Evolutionary conservation across 805 yeast species (phyloP), one percentile per base, ranked within the genome.

Genomic region (Myxozyma neotropica): DNA sequence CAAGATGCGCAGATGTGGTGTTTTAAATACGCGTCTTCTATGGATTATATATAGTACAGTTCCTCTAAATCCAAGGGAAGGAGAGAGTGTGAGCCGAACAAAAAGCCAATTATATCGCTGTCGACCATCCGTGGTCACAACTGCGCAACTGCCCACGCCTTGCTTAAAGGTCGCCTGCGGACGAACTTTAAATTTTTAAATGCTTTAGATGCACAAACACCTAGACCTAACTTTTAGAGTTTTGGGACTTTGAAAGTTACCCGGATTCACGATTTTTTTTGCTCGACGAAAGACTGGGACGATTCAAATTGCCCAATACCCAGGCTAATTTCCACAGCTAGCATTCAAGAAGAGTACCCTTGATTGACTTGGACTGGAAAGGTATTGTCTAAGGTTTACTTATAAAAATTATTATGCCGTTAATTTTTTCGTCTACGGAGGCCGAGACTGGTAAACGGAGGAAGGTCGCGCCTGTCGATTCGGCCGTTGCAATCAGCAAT

Each of bases 371-470:
- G 42, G 6, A 4, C 10, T 17, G 19, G 43, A 17, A 8, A 17
- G 4, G 21, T 38, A 15, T 38, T 3, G 23, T 38, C 21, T 19
- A n/a, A 17, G 17, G 43, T n/a, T 3, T n/a, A 15, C n/a, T 29
- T 15, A 13, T 12, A 8, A 13, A 27, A 19, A 7, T n/a, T 21
- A 26, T n/a, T 19, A 58, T 58, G 62, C 62, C 62, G 51, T 53
- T 58, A 12, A 40, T 52, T 17, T 24, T 51, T n/a, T 24, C 35
- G 8, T 21, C 49, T 23, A n/a, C 45, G 10, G 53, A n/a, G 6
- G 44, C 6, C 19, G 62, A 58, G 24, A 19, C 53, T 23, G 21
- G 45, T 13, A 58, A 58, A 53, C 58, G 62, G 24, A 43, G 62
- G 53, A 54, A 51, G 48, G 42, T 58, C 19, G 59, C 42, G 24